These are phyloP conservation scores for Hamamelis virginiana DNA, from an alignment of 164 flowering plant species.

Conservation along the genomic window DNA sequence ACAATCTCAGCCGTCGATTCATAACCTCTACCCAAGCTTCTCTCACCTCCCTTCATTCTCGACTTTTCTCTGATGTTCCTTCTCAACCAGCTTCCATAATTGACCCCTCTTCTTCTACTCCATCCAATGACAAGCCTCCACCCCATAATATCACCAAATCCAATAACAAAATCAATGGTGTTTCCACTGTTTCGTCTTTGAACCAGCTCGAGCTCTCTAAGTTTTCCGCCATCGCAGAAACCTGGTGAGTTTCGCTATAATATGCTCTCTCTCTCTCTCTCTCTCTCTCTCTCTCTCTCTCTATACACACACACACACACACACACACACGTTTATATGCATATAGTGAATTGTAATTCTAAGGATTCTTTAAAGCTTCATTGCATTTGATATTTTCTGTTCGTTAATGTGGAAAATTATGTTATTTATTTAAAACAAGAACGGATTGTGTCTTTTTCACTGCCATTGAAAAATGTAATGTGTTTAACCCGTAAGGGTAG, in stretches of 20 bases:
- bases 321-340: too few species aligned
- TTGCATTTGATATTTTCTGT: neutral
- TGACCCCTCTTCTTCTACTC: constrained; percentile 12
- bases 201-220: constrained; percentile 66
- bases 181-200: constrained; percentile 51
- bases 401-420: neutral
- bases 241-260: constrained; percentile 55
- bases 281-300: neutral
- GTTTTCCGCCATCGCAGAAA: constrained; percentile 83
- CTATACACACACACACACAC: neutral
- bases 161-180: neutral
- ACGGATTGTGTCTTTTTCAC: too few species aligned
- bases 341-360: too few species aligned
- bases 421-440: neutral
- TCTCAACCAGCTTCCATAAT: constrained; percentile 7
- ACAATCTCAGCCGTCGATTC: constrained; percentile 1
- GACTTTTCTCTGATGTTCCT: constrained; percentile 15
- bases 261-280: neutral
- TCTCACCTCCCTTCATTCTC: constrained; percentile 15
- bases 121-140: constrained; percentile 8
- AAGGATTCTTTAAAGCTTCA: too few species aligned
- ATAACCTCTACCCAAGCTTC: constrained; percentile 7
- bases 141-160: too few species aligned
- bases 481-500: too few species aligned
- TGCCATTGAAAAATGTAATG: too few species aligned